phyloP scores from a whole-genome alignment of 2,329 filamentous ascomycete species.

The Simplicillium sp. region DNA sequence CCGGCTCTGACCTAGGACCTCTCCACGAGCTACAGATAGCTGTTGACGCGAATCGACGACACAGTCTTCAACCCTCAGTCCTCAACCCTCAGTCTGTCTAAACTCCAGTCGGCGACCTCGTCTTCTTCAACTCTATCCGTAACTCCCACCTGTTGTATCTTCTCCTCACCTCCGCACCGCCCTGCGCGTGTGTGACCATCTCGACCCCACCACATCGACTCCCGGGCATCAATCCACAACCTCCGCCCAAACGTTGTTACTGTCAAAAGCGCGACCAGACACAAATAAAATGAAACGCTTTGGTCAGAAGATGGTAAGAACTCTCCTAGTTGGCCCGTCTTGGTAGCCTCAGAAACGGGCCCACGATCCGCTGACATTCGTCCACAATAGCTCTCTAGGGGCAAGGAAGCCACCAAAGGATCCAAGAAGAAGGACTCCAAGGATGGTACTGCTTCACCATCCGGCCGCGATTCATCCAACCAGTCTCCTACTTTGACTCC shows the following conservation, averaged over 20 bases:
- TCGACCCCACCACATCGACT: conserved; percentile 5
- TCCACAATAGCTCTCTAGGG: conserved; percentile 69
- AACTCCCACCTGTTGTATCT: no score
- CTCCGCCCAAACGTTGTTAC: neutral
- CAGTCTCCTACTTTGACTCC: conserved; percentile 65
- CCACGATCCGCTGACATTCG: conserved; percentile 5
- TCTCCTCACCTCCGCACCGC: no score
- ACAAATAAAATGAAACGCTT: conserved; percentile 83
- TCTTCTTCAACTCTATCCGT: no score
- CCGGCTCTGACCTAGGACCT: no score
- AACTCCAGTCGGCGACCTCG: no score
- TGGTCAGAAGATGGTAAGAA: conserved; percentile 89
- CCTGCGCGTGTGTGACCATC: no score
- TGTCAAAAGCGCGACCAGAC: no score
- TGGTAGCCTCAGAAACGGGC: conserved; percentile 15
- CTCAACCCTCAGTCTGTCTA: no score
- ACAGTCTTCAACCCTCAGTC: no score
- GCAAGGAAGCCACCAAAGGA: conserved; percentile 80
- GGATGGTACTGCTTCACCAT: conserved; percentile 74
- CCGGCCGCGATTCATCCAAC: conserved; percentile 41
- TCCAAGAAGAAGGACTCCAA: conserved; percentile 65
- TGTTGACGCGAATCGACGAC: no score
- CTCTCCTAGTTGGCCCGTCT: conserved; percentile 6
- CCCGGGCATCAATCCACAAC: conserved; percentile 1
- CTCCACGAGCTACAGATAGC: no score